A percentile compares a stretch with the other conserved stretches of the same genome.
These are phyloP conservation scores for Gamarada debralockiae DNA, from an alignment of 495 filamentous ascomycete species.

Conservation along the genomic window DNA sequence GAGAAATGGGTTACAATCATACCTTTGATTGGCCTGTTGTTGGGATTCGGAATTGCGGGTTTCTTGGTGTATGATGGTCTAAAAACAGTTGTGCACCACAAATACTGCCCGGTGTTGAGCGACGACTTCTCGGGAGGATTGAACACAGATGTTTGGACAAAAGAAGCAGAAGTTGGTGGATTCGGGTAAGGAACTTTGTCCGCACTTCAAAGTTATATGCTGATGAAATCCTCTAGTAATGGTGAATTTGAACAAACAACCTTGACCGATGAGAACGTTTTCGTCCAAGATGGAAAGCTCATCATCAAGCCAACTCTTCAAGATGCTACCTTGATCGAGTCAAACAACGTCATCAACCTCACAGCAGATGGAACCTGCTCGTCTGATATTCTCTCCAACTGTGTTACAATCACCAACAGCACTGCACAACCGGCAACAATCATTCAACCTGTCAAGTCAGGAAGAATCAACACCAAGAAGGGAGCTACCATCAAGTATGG, in stretches of 20 bases:
- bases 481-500: slow-evolving; percentile 74
- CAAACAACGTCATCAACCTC: slow-evolving; percentile 62
- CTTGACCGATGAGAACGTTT: slow-evolving; percentile 64
- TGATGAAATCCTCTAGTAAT: slow-evolving; percentile 48
- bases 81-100: slow-evolving; percentile 62
- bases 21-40: slow-evolving; percentile 60
- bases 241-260: slow-evolving; percentile 80
- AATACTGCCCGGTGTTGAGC: slow-evolving; percentile 67
- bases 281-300: slow-evolving; percentile 62
- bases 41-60: slow-evolving; percentile 62
- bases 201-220: slow-evolving; percentile 11
- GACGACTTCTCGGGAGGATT: slow-evolving; percentile 65
- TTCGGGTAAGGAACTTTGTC: slow-evolving; percentile 59
- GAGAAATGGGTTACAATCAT: slow-evolving; percentile 86
- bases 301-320: slow-evolving; percentile 76
- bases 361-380: slow-evolving; percentile 62
- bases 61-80: slow-evolving; percentile 71
- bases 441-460: slow-evolving; percentile 75
- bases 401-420: slow-evolving; percentile 57
- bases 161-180: slow-evolving; percentile 77
- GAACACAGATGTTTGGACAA: slow-evolving; percentile 62
- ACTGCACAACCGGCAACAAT: slow-evolving; percentile 60
- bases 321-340: slow-evolving; percentile 56
- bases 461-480: slow-evolving; percentile 67
- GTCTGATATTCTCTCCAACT: slow-evolving; percentile 47